Evolutionary conservation across 805 yeast species (phyloP).

Genomic region (Starmerella vitae): DNA sequence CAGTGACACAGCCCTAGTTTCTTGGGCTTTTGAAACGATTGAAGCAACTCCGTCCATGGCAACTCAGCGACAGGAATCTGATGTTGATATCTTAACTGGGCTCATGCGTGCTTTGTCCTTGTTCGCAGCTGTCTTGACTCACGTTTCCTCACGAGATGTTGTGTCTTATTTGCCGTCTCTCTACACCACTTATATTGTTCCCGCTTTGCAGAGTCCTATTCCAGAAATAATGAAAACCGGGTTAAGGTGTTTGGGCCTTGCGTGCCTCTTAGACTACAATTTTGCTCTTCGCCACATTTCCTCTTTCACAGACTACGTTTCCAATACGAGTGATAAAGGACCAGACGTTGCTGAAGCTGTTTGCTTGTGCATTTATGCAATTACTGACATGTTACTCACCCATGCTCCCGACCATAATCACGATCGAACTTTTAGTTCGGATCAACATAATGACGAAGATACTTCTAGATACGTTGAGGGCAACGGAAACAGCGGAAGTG

Average conservation of each 20-base stretch:
- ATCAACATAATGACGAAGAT: neutral
- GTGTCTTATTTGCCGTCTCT: slow-evolving; percentile 46
- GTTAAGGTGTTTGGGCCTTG: slow-evolving; percentile 61
- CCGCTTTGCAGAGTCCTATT: slow-evolving; percentile 54
- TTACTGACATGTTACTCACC: slow-evolving; percentile 26
- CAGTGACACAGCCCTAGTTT: slow-evolving; percentile 14
- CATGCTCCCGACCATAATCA: neutral
- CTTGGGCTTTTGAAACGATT: slow-evolving; percentile 15
- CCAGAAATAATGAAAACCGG: slow-evolving; percentile 50
- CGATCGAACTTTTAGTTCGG: neutral
- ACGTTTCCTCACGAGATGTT: slow-evolving; percentile 52
- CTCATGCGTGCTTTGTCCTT: slow-evolving; percentile 35
- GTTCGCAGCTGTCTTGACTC: slow-evolving; percentile 54
- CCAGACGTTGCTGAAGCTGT: slow-evolving; percentile 3
- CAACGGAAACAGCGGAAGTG: neutral
- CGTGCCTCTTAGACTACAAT: slow-evolving; percentile 36
- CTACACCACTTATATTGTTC: slow-evolving; percentile 47
- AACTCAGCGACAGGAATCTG: slow-evolving; percentile 2
- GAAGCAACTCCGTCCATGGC: slow-evolving; percentile 7
- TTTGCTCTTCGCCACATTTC: slow-evolving; percentile 9
- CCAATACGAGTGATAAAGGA: slow-evolving; percentile 37
- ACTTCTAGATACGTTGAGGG: neutral
- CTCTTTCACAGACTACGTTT: slow-evolving; percentile 7
- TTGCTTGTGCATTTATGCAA: slow-evolving; percentile 5
- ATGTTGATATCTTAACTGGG: slow-evolving; percentile 2